phyloP scores from a whole-genome alignment of 1,139 yeast genomes.

The Saccharomycopsis crataegensis region DNA sequence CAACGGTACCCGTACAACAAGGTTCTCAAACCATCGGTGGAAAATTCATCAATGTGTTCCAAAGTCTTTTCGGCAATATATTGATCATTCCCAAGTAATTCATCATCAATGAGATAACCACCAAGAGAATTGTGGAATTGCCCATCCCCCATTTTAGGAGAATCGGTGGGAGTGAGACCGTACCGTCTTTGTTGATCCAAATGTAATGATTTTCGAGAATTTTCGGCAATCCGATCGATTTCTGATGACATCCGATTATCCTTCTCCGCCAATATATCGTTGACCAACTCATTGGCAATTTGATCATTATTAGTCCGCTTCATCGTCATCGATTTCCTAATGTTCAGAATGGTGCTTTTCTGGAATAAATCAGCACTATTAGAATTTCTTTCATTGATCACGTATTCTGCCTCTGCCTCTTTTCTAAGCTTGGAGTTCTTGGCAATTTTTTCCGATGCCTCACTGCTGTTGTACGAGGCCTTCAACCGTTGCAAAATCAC shows the following conservation, averaged over 20 bases:
- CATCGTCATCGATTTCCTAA: conserved; percentile 33
- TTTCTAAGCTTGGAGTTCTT: conserved; percentile 56
- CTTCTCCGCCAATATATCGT: conserved; percentile 41
- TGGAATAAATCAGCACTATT: conserved; percentile 19
- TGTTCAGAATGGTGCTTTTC: conserved; percentile 9
- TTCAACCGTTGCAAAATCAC: conserved; percentile 72
- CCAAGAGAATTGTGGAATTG: conserved; percentile 17
- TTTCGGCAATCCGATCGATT: conserved; percentile 48
- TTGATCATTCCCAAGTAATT: conserved; percentile 63
- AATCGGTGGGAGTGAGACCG: conserved; percentile 28
- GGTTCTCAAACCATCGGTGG: conserved; percentile 91
- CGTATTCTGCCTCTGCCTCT: conserved; percentile 72
- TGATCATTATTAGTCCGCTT: conserved; percentile 28
- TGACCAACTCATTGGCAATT: conserved; percentile 35
- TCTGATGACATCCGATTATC: conserved; percentile 46
- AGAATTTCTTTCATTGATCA: conserved; percentile 45
- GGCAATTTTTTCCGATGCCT: conserved; percentile 59
- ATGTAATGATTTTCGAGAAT: conserved; percentile 58
- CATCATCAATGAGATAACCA: conserved; percentile 8
- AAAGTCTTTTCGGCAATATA: conserved; percentile 76
- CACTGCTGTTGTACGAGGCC: conserved; percentile 48
- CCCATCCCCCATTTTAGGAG: conserved; percentile 38
- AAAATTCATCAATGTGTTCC: conserved; percentile 87
- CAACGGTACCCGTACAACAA: conserved; percentile 75
- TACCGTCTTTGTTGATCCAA: conserved; percentile 54